These are phyloP conservation scores for Talaromyces sp. DNA, from an alignment of 2,329 filamentous ascomycete genomes.

Conservation along the genomic window DNA sequence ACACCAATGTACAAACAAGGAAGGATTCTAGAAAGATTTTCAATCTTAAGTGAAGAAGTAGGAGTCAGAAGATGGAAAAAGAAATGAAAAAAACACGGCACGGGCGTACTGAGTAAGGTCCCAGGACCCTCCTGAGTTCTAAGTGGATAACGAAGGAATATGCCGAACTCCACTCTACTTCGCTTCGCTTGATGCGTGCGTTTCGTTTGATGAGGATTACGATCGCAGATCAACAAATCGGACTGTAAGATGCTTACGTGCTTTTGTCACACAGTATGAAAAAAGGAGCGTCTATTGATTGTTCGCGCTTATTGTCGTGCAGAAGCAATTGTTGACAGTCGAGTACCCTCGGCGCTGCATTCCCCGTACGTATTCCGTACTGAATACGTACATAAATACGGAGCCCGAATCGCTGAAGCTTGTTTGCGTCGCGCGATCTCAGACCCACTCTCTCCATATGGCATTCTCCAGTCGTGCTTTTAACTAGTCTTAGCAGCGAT, in stretches of 20 bases:
- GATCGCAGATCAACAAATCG: too few species aligned
- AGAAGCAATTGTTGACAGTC: neutral
- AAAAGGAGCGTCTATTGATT: neutral
- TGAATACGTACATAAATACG: neutral
- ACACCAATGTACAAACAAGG: conserved; percentile 13
- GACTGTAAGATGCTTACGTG: neutral
- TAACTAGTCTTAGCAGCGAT: neutral
- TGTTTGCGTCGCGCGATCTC: neutral
- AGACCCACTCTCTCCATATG: conserved; percentile 1
- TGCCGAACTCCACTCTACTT: neutral
- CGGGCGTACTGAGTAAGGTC: neutral
- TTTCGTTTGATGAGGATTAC: neutral
- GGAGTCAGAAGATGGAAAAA: neutral
- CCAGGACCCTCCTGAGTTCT: neutral
- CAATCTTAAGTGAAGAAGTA: neutral
- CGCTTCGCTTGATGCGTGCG: conserved; percentile 2
- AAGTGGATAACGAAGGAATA: neutral
- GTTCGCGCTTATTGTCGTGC: neutral
- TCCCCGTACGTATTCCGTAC: neutral
- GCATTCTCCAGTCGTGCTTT: neutral
- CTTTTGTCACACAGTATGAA: neutral
- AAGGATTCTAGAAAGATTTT: conserved; percentile 21
- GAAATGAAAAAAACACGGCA: conserved; percentile 4
- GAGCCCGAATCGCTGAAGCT: conserved; percentile 4
- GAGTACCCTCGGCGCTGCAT: neutral